These are phyloP conservation scores for Globisporangium nunn DNA, from an alignment of 352 stramenopile species.

Conservation along the genomic window DNA sequence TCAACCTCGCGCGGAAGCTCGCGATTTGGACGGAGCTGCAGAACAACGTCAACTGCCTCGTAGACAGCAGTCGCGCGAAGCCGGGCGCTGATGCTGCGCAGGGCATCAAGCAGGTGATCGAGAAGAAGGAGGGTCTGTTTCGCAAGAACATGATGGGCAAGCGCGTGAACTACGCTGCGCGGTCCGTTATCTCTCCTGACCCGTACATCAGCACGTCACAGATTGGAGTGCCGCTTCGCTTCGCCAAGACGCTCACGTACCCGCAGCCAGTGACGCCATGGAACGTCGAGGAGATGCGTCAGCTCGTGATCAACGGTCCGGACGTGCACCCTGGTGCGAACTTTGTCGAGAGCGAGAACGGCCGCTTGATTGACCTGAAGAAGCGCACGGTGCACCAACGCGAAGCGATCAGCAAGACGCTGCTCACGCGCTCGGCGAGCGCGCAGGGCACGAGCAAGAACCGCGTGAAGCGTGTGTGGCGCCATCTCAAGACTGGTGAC, in stretches of 20 bases:
- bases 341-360: conserved; percentile 95
- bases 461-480: conserved; percentile 94
- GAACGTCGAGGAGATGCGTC: conserved; percentile 96
- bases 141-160: conserved; percentile 98
- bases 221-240: conserved; percentile 97
- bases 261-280: conserved; percentile 96
- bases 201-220: conserved; percentile 99
- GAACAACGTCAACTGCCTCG: conserved; percentile 81
- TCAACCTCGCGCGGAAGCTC: conserved; percentile 90
- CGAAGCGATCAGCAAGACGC: conserved; percentile 93
- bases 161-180: conserved; percentile 98
- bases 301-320: conserved; percentile 94
- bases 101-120: conserved; percentile 97
- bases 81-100: conserved; percentile 57
- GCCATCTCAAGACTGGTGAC: conserved; percentile 97
- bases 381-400: conserved; percentile 92
- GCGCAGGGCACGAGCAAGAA: conserved; percentile 77
- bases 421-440: conserved; percentile 88
- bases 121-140: conserved; percentile 99
- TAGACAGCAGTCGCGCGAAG: conserved; percentile 76
- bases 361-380: conserved; percentile 91
- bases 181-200: conserved; percentile 99
- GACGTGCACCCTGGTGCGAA: conserved; percentile 96
- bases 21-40: conserved; percentile 97
- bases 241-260: conserved; percentile 98